Percentiles rank a stretch among this genome's conserved stretches.
Conservation (phyloP, 2,329 filamentous ascomycete genomes). For the Biscogniauxia sp. region DNA sequence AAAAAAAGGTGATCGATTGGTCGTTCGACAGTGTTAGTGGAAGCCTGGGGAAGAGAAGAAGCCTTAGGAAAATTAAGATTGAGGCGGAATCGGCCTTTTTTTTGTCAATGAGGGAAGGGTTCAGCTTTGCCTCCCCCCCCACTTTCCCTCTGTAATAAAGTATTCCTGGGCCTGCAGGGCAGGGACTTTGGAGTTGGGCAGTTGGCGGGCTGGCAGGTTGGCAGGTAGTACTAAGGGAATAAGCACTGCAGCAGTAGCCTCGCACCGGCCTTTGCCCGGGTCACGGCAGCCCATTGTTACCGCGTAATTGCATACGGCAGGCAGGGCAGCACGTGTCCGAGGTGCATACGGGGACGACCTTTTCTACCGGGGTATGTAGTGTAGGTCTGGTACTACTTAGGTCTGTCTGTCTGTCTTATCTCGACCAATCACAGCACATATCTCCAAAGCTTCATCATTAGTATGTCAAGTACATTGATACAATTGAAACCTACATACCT, state of each 20-base stretch:
- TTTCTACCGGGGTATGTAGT: not conserved
- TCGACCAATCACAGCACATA: not conserved
- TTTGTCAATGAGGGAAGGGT: not conserved
- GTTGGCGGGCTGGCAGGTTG: not conserved
- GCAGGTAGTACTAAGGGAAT: not conserved
- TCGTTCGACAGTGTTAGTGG: not conserved
- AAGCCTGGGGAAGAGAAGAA: not conserved
- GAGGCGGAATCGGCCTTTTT: not conserved
- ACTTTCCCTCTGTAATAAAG: conserved; percentile 6
- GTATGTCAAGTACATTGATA: no score
- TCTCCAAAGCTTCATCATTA: not conserved
- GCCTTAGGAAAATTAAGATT: not conserved
- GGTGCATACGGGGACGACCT: not conserved
- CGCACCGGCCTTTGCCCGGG: not conserved
- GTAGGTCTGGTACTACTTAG: no score
- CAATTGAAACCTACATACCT: no score
- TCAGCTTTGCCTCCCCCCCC: conserved; percentile 10
- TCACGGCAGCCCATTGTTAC: not conserved
- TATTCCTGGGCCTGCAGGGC: not conserved
- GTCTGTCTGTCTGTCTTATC: no score
- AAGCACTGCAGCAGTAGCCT: not conserved
- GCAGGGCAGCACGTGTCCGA: not conserved
- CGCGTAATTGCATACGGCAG: not conserved
- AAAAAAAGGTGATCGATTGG: conserved; percentile 1
- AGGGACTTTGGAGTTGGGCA: not conserved